phyloP scores from a whole-genome alignment of 441 rosid genomes.

The Adansonia madagascariensis region DNA sequence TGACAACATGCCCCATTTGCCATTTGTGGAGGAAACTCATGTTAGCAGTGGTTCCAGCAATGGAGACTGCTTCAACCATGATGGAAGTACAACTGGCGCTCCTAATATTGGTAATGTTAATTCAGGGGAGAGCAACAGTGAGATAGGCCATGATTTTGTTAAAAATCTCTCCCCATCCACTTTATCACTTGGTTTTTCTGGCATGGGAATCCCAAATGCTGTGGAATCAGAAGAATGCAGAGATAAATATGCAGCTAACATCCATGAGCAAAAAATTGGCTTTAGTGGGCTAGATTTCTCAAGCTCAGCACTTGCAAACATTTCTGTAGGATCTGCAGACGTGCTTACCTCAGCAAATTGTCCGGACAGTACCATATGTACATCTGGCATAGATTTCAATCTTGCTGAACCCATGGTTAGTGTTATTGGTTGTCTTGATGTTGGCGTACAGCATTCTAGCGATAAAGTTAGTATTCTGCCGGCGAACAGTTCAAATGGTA shows the following conservation, averaged over 20 bases:
- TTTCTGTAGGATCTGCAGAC: conserved; percentile 31
- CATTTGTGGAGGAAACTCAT: conserved; percentile 36
- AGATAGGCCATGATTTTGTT: conserved; percentile 28
- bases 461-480: conserved; percentile 32
- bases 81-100: conserved; percentile 25
- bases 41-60: conserved; percentile 20
- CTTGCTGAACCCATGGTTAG: conserved; percentile 31
- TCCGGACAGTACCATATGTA: conserved; percentile 42
- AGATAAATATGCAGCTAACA: conserved; percentile 30
- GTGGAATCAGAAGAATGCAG: conserved; percentile 31
- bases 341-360: conserved; percentile 36
- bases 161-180: conserved; percentile 38
- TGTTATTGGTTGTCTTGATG: conserved; percentile 25
- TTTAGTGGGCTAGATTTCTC: conserved; percentile 35
- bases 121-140: conserved; percentile 33
- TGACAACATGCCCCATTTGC: conserved; percentile 12
- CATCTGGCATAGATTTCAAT: conserved; percentile 40
- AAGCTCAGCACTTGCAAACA: conserved; percentile 29
- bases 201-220: conserved; percentile 28
- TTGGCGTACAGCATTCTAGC: conserved; percentile 38
- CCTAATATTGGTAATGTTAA: conserved; percentile 31
- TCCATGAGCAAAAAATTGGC: conserved; percentile 24
- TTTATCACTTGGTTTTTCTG: conserved; percentile 33
- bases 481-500: conserved; percentile 32
- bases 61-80: conserved; percentile 32